These are phyloP conservation scores for Skeletonema menzelii DNA, from an alignment of 108 stramenopile genomes.

Conservation along the genomic window DNA sequence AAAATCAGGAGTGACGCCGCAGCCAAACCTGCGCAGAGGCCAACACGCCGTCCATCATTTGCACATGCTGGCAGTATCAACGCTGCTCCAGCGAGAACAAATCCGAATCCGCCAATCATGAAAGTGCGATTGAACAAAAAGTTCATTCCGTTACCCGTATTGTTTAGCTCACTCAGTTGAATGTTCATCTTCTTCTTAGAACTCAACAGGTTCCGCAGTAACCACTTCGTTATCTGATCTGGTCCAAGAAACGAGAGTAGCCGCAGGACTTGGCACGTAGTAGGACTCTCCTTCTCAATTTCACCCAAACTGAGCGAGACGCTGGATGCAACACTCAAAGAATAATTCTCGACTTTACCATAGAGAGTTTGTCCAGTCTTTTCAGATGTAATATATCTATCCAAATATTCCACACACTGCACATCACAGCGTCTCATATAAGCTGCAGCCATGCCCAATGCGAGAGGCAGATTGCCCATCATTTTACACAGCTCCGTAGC, in stretches of 20 bases:
- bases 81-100: conserved; percentile 13
- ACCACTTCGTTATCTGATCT: conserved; percentile 57
- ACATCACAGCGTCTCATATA: conserved; percentile 77
- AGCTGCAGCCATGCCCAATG: conserved; percentile 66
- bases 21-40: neutral
- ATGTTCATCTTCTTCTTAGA: conserved; percentile 38
- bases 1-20: conserved; percentile 5
- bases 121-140: neutral
- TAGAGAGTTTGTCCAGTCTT: conserved; percentile 41
- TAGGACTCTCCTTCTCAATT: conserved; percentile 49
- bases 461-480: conserved; percentile 65
- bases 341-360: conserved; percentile 49
- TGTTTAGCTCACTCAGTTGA: conserved; percentile 6
- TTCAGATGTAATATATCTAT: conserved; percentile 55
- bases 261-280: conserved; percentile 42
- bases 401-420: conserved; percentile 55
- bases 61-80: conserved; percentile 2
- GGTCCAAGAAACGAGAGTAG: conserved; percentile 63
- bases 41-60: neutral
- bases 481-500: conserved; percentile 27
- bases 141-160: neutral
- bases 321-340: conserved; percentile 52
- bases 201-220: conserved; percentile 50
- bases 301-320: conserved; percentile 58
- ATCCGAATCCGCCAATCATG: neutral